Base-by-base conservation (phyloP, 140 eudicot species). In the Flaveria floridana region DNA sequence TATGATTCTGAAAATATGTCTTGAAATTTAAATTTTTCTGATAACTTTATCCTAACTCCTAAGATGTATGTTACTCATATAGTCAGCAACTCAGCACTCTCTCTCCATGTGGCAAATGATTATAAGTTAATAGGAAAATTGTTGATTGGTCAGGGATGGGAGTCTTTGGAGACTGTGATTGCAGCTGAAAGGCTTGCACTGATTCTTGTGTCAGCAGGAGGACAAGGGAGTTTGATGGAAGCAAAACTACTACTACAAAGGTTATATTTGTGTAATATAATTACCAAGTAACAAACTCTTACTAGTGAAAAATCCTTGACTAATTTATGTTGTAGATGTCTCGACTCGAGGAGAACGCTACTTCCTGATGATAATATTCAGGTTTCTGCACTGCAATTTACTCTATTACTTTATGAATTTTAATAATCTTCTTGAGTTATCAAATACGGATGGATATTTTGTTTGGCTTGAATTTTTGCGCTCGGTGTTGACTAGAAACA, bases 131-230 rank as follows among this genome's bases (percentile, higher is more conserved):
- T 51, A 16, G 16, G 16, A 26, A 28, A 28, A 44, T 14, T 46
- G 37, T 11, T 81, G 20, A 51, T 79, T 71, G 21, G 61, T 42
- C 68, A 92, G 99, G 97, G 97, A 20, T 90, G 99, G 99, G 82
- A 85, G 48, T 85, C 94, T 79, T 78, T 90, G 87, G 96, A 90
- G 56, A 93, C 96, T 42, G 87, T 93, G 46, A 74, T 90, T 80
- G 86, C 90, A 68, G 96, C 99, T 56, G 99, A 93, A 80, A 82
- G 85, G 74, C 93, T 93, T 63, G 92, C 96, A 19, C 66, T 85
- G 82, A 82, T 86, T 71, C 85, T 93, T 71, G 84, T 82, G 81
- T 83, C 88, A 69, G 48, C 70, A 72, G 97, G 44, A 14, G 46
- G 46, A 63, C 46, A 28, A 14, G 70, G 99, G 75, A 85, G 80